Conservation (phyloP, 208 protist species). For the Zelonia costaricensis region DNA sequence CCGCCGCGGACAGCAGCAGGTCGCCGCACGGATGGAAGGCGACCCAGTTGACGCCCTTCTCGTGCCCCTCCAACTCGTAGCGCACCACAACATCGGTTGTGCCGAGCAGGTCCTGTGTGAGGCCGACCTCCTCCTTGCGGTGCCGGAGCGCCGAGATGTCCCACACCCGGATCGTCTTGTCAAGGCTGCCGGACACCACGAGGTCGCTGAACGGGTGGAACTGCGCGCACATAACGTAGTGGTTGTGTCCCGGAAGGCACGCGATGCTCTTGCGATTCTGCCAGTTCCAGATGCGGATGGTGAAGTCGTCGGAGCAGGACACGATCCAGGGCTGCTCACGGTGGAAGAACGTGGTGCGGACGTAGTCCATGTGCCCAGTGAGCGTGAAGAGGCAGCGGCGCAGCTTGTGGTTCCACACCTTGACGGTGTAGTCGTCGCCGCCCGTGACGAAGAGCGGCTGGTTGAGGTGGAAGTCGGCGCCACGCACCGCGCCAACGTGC, state of each 20-base stretch:
- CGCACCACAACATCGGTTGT: conserved; percentile 93
- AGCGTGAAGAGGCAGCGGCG: conserved; percentile 98
- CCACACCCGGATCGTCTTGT: conserved; percentile 99
- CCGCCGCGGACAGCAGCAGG: conserved; percentile 96
- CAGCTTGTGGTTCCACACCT: conserved; percentile 99
- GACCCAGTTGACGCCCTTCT: conserved; percentile 99
- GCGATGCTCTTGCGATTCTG: conserved; percentile 94
- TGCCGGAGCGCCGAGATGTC: conserved; percentile 95
- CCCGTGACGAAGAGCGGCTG: conserved; percentile 99
- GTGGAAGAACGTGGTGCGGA: conserved; percentile 99
- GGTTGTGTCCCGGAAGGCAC: conserved; percentile 96
- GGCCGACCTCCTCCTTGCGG: conserved; percentile 54
- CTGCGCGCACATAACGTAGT: conserved; percentile 99
- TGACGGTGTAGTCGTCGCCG: conserved; percentile 99
- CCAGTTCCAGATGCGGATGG: conserved; percentile 99
- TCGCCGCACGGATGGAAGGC: conserved; percentile 96
- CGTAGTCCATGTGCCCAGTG: conserved; percentile 98
- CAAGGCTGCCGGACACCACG: conserved; percentile 98
- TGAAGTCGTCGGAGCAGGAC: conserved; percentile 98
- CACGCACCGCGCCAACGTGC: conserved; percentile 95
- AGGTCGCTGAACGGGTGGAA: conserved; percentile 97
- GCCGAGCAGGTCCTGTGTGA: conserved; percentile 95
- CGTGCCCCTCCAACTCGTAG: conserved; percentile 97
- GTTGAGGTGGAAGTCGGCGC: conserved; percentile 97
- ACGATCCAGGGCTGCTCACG: conserved; percentile 98